Conservation (phyloP, 805 yeast species). For the Komagataella mondaviorum region DNA sequence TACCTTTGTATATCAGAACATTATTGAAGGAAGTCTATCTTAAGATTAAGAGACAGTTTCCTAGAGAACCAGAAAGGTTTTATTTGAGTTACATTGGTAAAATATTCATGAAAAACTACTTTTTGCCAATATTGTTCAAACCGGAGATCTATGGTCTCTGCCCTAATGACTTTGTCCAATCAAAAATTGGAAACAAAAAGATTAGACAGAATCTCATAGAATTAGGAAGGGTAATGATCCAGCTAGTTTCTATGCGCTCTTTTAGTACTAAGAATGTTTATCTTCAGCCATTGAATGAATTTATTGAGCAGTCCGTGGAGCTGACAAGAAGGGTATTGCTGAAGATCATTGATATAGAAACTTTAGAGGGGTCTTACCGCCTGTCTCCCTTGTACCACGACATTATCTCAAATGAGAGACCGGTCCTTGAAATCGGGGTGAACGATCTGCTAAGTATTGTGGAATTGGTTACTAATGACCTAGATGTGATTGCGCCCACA, state of each 20-base stretch:
- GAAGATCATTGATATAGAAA: conserved; percentile 37
- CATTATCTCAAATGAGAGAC: conserved; percentile 33
- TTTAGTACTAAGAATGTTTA: conserved; percentile 51
- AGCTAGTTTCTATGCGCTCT: conserved; percentile 53
- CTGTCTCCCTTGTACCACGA: conserved; percentile 54
- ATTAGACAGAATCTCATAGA: conserved; percentile 36
- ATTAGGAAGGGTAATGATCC: conserved; percentile 46
- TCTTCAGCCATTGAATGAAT: conserved; percentile 71
- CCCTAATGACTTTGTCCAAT: conserved; percentile 10
- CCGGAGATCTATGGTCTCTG: conserved; percentile 48
- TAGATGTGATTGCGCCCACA: conserved; percentile 29
- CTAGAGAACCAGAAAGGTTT: conserved; percentile 44
- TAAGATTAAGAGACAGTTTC: conserved; percentile 24
- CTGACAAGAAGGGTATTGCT: conserved; percentile 30
- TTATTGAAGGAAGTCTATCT: conserved; percentile 31
- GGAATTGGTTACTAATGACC: conserved; percentile 25
- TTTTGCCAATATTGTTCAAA: conserved; percentile 28
- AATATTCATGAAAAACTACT: conserved; percentile 39
- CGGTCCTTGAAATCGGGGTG: conserved; percentile 27
- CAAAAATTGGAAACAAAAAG: conserved; percentile 12
- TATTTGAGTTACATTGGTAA: conserved; percentile 59
- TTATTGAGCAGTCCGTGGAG: conserved; percentile 36
- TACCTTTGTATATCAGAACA: conserved; percentile 46
- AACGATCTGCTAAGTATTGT: conserved; percentile 31
- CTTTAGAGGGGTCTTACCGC: conserved; percentile 45